Percentiles rank a stretch among this genome's conserved stretches.
These are phyloP conservation scores for Middelhovenomyces tepae DNA, from an alignment of 805 yeast genomes.

Conservation along the genomic window DNA sequence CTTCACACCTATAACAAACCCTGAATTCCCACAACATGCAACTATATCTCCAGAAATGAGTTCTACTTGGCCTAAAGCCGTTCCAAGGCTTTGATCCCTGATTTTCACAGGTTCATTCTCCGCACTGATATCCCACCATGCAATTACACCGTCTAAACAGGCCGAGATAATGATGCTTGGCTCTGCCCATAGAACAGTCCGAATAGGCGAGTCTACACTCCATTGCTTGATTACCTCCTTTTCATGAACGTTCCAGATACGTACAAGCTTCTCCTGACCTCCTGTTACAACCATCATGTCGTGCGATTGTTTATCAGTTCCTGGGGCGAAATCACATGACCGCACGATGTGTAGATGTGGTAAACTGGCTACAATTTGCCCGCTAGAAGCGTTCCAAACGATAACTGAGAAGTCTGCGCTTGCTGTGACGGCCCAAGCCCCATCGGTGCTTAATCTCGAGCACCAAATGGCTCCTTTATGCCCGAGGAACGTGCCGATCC, in stretches of 20 bases:
- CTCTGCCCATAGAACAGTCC: slow-evolving; percentile 19
- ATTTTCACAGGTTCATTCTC: slow-evolving; percentile 5
- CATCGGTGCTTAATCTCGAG: slow-evolving; percentile 19
- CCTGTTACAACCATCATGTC: slow-evolving; percentile 17
- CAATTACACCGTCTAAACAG: slow-evolving; percentile 17
- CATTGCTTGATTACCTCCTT: slow-evolving; percentile 14
- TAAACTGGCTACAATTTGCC: slow-evolving; percentile 12
- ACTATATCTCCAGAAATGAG: slow-evolving; percentile 14
- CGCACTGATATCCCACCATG: slow-evolving; percentile 24
- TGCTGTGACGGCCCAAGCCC: slow-evolving; percentile 21
- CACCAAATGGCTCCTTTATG: slow-evolving; percentile 30
- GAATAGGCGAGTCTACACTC: slow-evolving; percentile 16
- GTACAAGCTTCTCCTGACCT: slow-evolving; percentile 21
- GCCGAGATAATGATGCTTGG: slow-evolving; percentile 16
- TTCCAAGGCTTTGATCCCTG: no score
- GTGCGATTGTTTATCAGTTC: not conserved
- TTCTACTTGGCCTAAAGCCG: slow-evolving; percentile 20
- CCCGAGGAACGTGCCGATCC: slow-evolving; percentile 29
- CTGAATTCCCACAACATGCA: slow-evolving; percentile 18
- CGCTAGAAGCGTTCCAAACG: slow-evolving; percentile 18
- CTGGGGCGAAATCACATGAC: slow-evolving; percentile 15
- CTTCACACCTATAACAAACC: slow-evolving; percentile 15
- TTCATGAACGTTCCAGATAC: slow-evolving; percentile 18
- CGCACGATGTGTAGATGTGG: slow-evolving; percentile 20
- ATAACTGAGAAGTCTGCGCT: slow-evolving; percentile 28